phyloP scores from a whole-genome alignment of 2,329 filamentous ascomycete genomes.

The Cordyceps pruinosa region DNA sequence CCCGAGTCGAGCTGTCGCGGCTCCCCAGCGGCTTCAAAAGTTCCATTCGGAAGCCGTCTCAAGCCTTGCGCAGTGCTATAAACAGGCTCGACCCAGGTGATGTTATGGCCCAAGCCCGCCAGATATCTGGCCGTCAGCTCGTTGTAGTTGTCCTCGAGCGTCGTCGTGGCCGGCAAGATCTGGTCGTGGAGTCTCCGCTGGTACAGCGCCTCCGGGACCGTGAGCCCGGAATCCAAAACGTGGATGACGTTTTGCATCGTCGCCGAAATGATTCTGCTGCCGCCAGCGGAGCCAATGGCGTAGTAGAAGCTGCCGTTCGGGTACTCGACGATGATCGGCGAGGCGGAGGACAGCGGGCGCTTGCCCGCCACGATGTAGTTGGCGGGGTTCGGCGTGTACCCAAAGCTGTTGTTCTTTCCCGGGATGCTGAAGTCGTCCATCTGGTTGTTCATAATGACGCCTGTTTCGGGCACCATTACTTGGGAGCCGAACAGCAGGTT shows the following conservation, averaged over 20 bases:
- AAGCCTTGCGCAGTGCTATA: slow-evolving; percentile 67
- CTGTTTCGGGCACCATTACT: slow-evolving; percentile 73
- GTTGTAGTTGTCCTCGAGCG: slow-evolving; percentile 59
- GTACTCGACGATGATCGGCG: slow-evolving; percentile 66
- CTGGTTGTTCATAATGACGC: slow-evolving; percentile 70
- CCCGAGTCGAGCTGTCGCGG: slow-evolving; percentile 66
- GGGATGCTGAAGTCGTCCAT: slow-evolving; percentile 85
- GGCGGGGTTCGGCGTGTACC: slow-evolving; percentile 68
- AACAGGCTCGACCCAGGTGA: slow-evolving; percentile 59
- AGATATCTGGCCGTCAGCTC: slow-evolving; percentile 58
- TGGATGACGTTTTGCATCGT: slow-evolving; percentile 70
- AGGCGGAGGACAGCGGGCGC: slow-evolving; percentile 75
- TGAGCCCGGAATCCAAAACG: slow-evolving; percentile 58
- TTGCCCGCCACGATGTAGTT: slow-evolving; percentile 81
- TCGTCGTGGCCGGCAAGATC: slow-evolving; percentile 61
- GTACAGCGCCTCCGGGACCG: slow-evolving; percentile 53
- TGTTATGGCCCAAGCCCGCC: slow-evolving; percentile 58
- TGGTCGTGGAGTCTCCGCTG: slow-evolving; percentile 74
- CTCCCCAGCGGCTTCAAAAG: slow-evolving; percentile 72
- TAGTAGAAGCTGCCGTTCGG: slow-evolving; percentile 59
- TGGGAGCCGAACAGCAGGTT: slow-evolving; percentile 80
- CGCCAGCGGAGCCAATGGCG: slow-evolving; percentile 69
- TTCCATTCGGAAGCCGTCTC: slow-evolving; percentile 51
- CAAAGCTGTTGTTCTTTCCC: slow-evolving; percentile 69
- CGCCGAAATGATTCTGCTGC: slow-evolving; percentile 74